phyloP scores from a whole-genome alignment of 2,329 filamentous ascomycete genomes.

The Venturia carpophila region DNA sequence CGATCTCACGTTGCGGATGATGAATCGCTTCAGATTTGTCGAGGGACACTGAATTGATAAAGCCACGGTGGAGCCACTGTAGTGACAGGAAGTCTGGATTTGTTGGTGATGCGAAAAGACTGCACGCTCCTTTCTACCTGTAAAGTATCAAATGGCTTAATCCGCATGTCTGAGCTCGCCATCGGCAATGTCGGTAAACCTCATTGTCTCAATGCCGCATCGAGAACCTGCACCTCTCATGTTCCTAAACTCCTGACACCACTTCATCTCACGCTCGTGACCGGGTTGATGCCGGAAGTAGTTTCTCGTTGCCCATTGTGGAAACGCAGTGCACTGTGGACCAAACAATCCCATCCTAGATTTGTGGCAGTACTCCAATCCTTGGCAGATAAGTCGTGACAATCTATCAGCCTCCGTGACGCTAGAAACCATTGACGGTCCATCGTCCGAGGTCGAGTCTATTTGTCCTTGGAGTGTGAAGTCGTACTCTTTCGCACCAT shows the following conservation, averaged over 20 bases:
- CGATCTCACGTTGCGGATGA: no score
- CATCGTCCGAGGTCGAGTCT: background rate
- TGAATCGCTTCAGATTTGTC: no score
- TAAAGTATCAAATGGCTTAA: no score
- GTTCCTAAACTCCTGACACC: conserved; percentile 4
- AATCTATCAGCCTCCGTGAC: conserved; percentile 10
- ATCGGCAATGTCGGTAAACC: background rate
- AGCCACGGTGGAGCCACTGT: no score
- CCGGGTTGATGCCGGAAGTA: conserved; percentile 3
- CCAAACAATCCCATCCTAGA: conserved; percentile 2
- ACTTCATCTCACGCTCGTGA: conserved; percentile 12
- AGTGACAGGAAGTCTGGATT: no score
- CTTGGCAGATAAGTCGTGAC: background rate
- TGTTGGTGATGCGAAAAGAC: no score
- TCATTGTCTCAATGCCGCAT: conserved; percentile 13
- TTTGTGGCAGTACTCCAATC: conserved; percentile 13
- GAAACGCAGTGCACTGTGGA: conserved; percentile 10
- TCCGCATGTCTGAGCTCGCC: background rate
- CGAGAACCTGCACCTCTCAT: conserved; percentile 11
- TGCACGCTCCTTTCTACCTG: no score
- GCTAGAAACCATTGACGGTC: conserved; percentile 1
- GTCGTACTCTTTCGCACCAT: background rate
- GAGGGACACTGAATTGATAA: no score
- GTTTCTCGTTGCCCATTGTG: background rate
- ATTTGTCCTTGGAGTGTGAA: background rate